Base-by-base conservation (phyloP, 108 stramenopile genomes). In the Cyclotella choctawhatcheeana region DNA sequence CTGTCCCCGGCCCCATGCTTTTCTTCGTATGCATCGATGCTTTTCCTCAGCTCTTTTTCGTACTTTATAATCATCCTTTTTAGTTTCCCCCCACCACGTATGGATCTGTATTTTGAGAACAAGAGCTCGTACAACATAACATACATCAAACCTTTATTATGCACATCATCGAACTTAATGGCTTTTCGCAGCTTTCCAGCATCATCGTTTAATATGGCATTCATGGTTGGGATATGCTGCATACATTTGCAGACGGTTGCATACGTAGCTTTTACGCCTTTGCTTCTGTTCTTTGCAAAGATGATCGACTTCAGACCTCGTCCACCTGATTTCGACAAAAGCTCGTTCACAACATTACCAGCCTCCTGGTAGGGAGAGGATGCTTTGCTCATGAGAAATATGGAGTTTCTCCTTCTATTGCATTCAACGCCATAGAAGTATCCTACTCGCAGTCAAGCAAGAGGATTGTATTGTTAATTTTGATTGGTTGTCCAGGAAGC, bases 61-160 rank as follows among this genome's bases (percentile, higher is more conserved):
- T 90, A 77, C 25, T 81, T 72, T 74, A 91, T 71, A 24, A 96
- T 79, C 73, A 85, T 77, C 61, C 95, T 86, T 64, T 96, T 96
- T 8, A 96, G 54, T 20, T 80, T 80, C 3, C 95, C 95, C 45
- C 95, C 95, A 1, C 95, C 95, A 17, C 89, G 81, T 52, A 96
- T 93, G 5, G 58, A 75, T 64, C 84, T 82, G 55, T 93, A 92
- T 27, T 91, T 90, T 24, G 89, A 88, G 54, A 93, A 82, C 0
- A 96, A 54, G 25, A 96, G 69, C 68, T 96, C 95, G 50, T 92
- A 93, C 29, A 93, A 44, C 56, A 96, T 78, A 37, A 96, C 88
- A 52, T 91, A 96, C 25, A 88, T 40, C 48, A 96, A 79, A 27
- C 81, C 88, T 30, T 79, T 61, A 54, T 86, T 87, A 4, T 79